Percentiles rank a stretch among this genome's conserved stretches.
These are phyloP conservation scores for Cladosporium sp. DNA, from an alignment of 2,329 filamentous ascomycete species.

Conservation along the genomic window DNA sequence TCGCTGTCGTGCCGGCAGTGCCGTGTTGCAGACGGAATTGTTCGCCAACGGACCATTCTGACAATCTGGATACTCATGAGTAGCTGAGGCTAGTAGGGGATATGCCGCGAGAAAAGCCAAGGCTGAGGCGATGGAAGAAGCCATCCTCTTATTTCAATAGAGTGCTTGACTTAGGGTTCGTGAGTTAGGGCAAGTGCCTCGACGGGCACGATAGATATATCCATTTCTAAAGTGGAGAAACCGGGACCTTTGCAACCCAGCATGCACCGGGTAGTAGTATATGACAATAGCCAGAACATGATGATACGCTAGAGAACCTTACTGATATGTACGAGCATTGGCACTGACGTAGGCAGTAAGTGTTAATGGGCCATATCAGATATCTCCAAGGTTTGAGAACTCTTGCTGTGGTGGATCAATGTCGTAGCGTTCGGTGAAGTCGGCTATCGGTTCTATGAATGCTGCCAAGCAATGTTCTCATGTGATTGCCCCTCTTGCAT, in stretches of 20 bases:
- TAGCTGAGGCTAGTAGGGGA: neutral
- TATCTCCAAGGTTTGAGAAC: too few relatives aligned
- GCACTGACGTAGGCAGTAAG: neutral
- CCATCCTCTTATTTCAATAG: neutral
- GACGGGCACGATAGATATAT: neutral
- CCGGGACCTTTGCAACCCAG: neutral
- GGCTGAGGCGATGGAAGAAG: neutral
- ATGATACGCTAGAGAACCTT: neutral
- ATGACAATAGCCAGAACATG: constrained; percentile 1
- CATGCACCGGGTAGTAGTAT: neutral
- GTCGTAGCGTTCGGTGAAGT: too few relatives aligned
- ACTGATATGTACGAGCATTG: neutral
- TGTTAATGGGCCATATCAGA: too few relatives aligned
- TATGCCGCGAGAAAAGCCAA: neutral
- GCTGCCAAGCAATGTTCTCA: too few relatives aligned
- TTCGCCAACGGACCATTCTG: constrained; percentile 44
- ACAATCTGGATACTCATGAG: constrained; percentile 42
- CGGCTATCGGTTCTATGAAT: too few relatives aligned
- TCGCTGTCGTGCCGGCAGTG: constrained; percentile 28
- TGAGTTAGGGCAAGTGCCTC: neutral
- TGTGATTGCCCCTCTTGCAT: too few relatives aligned
- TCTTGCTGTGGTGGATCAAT: too few relatives aligned
- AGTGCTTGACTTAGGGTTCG: neutral
- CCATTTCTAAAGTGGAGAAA: neutral
- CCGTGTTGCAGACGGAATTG: constrained; percentile 48